phyloP scores from a whole-genome alignment of 768 basidiomycete species.

The Naganishia vaughanmartiniae region DNA sequence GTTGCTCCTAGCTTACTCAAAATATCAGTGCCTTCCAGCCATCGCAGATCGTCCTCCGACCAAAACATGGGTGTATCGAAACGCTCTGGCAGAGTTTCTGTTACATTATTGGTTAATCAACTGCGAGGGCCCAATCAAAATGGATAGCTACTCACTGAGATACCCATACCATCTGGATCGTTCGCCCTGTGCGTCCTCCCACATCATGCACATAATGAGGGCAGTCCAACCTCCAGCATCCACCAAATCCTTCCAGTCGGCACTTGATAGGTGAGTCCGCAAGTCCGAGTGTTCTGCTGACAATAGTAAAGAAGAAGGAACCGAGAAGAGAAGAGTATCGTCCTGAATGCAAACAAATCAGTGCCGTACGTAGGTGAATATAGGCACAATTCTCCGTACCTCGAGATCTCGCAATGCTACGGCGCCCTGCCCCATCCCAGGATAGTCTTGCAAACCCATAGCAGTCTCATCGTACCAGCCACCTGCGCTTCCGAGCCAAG shows the following conservation, averaged over 20 bases:
- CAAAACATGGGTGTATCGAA: slow-evolving; percentile 97
- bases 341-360: slow-evolving; percentile 56
- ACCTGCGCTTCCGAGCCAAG: slow-evolving; percentile 33
- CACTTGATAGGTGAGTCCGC: slow-evolving; percentile 60
- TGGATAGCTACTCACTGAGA: slow-evolving; percentile 58
- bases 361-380: neutral
- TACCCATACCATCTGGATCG: slow-evolving; percentile 70
- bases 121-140: neutral
- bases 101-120: neutral
- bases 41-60: slow-evolving; percentile 67
- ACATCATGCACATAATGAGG: slow-evolving; percentile 92
- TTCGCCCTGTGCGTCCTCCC: slow-evolving; percentile 70
- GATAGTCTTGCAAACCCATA: slow-evolving; percentile 46
- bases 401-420: slow-evolving; percentile 71
- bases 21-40: slow-evolving; percentile 80
- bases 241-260: slow-evolving; percentile 68
- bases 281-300: slow-evolving; percentile 74
- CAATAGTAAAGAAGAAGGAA: slow-evolving; percentile 74
- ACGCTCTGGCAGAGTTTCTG: slow-evolving; percentile 65
- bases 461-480: slow-evolving; percentile 39
- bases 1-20: slow-evolving; percentile 56
- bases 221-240: slow-evolving; percentile 69
- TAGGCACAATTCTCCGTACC: slow-evolving; percentile 52
- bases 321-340: slow-evolving; percentile 72
- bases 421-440: slow-evolving; percentile 59